A percentile compares a stretch with the other conserved stretches of the same genome.
phyloP scores from a whole-genome alignment of 768 basidiomycete genomes.

The Rhodotorula babjevae region DNA sequence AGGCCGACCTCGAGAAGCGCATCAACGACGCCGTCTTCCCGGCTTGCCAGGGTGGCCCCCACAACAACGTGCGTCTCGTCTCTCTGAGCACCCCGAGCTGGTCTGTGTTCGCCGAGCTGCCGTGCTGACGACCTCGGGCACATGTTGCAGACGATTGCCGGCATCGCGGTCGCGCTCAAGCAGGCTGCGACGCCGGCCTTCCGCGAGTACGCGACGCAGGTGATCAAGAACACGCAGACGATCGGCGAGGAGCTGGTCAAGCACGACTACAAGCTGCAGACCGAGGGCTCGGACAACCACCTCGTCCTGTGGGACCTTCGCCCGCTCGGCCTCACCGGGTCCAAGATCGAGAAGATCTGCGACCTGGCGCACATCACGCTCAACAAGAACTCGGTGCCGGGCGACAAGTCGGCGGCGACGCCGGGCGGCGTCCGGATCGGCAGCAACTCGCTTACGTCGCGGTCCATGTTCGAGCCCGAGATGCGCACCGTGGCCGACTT shows the following conservation, averaged over 20 bases:
- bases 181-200: slow-evolving; percentile 86
- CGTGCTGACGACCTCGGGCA: too few species aligned
- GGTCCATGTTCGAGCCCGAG: slow-evolving; percentile 83
- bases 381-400: slow-evolving; percentile 87
- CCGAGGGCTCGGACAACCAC: slow-evolving; percentile 94
- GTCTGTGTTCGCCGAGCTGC: too few species aligned
- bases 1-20: slow-evolving; percentile 87
- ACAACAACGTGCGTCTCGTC: slow-evolving; percentile 63
- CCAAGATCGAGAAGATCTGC: slow-evolving; percentile 96
- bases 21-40: slow-evolving; percentile 99
- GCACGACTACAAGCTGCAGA: slow-evolving; percentile 93
- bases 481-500: slow-evolving; percentile 81
- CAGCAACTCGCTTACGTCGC: slow-evolving; percentile 87
- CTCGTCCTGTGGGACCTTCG: slow-evolving; percentile 93
- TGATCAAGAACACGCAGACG: slow-evolving; percentile 75
- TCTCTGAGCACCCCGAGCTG: too few species aligned
- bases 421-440: slow-evolving; percentile 97
- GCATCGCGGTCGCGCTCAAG: slow-evolving; percentile 82
- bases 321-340: slow-evolving; percentile 90
- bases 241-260: slow-evolving; percentile 66
- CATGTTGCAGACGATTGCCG: slow-evolving; percentile 69
- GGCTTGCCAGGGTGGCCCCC: slow-evolving; percentile 98
- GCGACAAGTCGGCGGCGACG: slow-evolving; percentile 88
- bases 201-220: slow-evolving; percentile 88
- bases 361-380: slow-evolving; percentile 94